A percentile compares a stretch with the other conserved stretches of the same genome.
These are phyloP conservation scores for Metarhizium sp. DNA, from an alignment of 2,329 filamentous ascomycete species.

Conservation along the genomic window DNA sequence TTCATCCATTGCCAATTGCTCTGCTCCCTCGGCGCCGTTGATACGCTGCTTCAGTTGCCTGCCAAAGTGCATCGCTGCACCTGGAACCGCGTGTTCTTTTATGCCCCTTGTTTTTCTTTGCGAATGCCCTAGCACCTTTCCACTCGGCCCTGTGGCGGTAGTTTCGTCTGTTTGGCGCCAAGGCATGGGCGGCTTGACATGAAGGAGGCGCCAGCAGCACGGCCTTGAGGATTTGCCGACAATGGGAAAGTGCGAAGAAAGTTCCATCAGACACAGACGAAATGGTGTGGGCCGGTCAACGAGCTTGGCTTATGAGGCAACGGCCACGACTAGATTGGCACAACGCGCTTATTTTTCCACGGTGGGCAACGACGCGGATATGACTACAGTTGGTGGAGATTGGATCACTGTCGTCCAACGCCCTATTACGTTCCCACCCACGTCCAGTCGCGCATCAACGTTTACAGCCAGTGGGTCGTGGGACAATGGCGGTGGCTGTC, in stretches of 20 bases:
- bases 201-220: neutral
- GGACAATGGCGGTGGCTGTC: slow-evolving; percentile 9
- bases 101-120: neutral
- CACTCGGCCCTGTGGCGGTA: neutral
- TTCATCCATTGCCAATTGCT: neutral
- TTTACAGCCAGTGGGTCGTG: slow-evolving; percentile 9
- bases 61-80: neutral
- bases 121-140: neutral
- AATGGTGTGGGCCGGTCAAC: neutral
- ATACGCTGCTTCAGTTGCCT: neutral
- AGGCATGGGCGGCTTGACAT: neutral
- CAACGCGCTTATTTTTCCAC: slow-evolving; percentile 7
- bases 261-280: neutral
- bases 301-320: slow-evolving; percentile 1
- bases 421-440: neutral
- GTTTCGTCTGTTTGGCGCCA: neutral
- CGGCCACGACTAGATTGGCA: neutral
- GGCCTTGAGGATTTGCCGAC: neutral
- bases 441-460: slow-evolving; percentile 9
- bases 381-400: slow-evolving; percentile 11
- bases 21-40: neutral
- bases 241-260: neutral
- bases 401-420: slow-evolving; percentile 5
- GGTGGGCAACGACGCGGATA: slow-evolving; percentile 2
- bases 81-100: neutral